Base-by-base conservation (phyloP, 495 filamentous ascomycete species). In the Trypethelium eluteriae region DNA sequence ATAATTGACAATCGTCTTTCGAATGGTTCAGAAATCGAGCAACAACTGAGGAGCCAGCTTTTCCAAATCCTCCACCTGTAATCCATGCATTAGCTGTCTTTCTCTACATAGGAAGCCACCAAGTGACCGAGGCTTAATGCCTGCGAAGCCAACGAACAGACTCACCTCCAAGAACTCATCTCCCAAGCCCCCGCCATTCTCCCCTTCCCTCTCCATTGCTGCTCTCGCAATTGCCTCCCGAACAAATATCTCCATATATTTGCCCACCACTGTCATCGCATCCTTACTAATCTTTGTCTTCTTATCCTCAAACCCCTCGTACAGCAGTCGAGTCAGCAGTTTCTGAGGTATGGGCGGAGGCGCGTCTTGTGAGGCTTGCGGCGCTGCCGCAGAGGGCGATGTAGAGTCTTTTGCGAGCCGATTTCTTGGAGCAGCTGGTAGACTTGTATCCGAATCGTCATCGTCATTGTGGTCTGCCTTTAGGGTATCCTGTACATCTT, bases 171-270 rank as follows among this genome's bases (percentile, higher is more conserved):
- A 76, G 74, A 93, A 92, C 39, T 81, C 84, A 67, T 84, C 85
- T 25, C 75, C 65, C 18, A 67, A 72, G 35, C 73, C 75, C 10
- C 72, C 77, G 2, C 63, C 69, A 50, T 59, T 68, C 38, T 75
- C 72, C 3, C 71, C 79, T 68, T 83, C 81, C 53, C 78, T 72
- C 80, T 90, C 89, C 67, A 83, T 85, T 7, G 86, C 87, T 47
- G 90, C 88, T 75, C 94, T 74, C 38, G 92, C 92, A 71, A 98
- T 85, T 38, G 92, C 92, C 79, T 98, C 94, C 69, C 89, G 82
- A 66, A 97, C 90, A 81, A 96, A 98, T 12, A 89, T 86, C 79
- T 96, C 91, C 73, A 96, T 83, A 73, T 98, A 98, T 78, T 88
- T 91, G 2, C 84, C 90, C 39, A 94, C 83, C 6, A 92, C 85